Evolutionary conservation across 768 basidiomycete species (phyloP).

Genomic region (Arthromyces matolae): DNA sequence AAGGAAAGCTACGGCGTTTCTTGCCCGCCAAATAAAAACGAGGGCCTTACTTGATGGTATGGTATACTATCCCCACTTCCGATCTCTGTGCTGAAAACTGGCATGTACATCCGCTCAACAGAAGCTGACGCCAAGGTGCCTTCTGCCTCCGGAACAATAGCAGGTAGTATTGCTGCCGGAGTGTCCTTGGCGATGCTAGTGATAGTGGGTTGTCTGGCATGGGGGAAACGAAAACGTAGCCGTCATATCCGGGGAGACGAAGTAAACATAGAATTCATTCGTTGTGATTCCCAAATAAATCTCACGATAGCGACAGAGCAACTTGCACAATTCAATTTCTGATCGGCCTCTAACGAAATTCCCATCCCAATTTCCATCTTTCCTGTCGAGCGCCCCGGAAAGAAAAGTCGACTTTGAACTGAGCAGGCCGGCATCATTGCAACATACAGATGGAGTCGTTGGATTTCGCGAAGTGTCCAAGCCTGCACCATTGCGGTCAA

Average conservation of each 20-base stretch:
- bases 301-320: too few relatives aligned
- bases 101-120: conserved; percentile 15
- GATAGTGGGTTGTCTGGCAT: conserved; percentile 43
- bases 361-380: conserved; percentile 27
- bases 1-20: conserved; percentile 6
- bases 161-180: conserved; percentile 47
- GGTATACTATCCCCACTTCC: too few relatives aligned
- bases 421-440: not conserved
- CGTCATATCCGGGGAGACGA: too few relatives aligned
- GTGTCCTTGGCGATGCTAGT: conserved; percentile 40
- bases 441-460: not conserved
- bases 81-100: conserved; percentile 9
- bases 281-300: too few relatives aligned
- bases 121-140: conserved; percentile 4
- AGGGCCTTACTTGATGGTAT: not conserved
- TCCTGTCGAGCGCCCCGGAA: conserved; percentile 22
- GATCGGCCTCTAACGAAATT: too few relatives aligned
- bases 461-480: conserved; percentile 12
- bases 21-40: conserved; percentile 3
- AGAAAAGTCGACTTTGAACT: conserved; percentile 39
- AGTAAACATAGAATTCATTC: too few relatives aligned
- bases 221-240: conserved; percentile 40
- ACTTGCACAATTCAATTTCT: too few relatives aligned
- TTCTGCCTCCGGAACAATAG: conserved; percentile 36
- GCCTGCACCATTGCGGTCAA: conserved; percentile 12